A percentile compares a stretch with the other conserved stretches of the same genome.
Conservation (phyloP, 2,329 filamentous ascomycete genomes). For the Fulvia fulva region DNA sequence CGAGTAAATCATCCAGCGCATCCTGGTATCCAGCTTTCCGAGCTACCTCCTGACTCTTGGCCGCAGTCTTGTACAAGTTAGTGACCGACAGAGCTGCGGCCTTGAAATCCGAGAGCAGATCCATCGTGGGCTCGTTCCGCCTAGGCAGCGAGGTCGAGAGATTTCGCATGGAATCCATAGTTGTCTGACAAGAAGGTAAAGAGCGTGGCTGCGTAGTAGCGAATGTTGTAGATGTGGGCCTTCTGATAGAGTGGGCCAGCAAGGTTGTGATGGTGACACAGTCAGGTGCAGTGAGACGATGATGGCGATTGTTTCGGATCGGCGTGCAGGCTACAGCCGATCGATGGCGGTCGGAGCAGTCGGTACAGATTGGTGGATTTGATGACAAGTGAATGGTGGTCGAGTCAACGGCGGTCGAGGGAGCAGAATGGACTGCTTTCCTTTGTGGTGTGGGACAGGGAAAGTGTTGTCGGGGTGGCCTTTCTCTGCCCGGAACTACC, state of each 20-base stretch:
- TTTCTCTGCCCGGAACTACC: too few relatives aligned
- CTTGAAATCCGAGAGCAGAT: slow-evolving; percentile 83
- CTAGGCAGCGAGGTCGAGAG: slow-evolving; percentile 59
- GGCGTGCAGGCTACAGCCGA: not conserved
- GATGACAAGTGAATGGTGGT: not conserved
- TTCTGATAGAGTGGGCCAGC: not conserved
- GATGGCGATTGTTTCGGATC: not conserved
- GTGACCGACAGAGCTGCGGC: slow-evolving; percentile 89
- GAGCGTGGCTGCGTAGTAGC: slow-evolving; percentile 1
- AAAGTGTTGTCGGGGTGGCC: not conserved
- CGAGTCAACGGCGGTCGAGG: not conserved
- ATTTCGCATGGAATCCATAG: slow-evolving; percentile 63
- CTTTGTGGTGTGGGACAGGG: not conserved
- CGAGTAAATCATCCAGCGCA: slow-evolving; percentile 83
- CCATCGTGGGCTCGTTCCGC: slow-evolving; percentile 28
- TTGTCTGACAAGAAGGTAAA: slow-evolving; percentile 8
- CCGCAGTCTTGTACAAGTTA: slow-evolving; percentile 91
- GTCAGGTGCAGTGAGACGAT: slow-evolving; percentile 1
- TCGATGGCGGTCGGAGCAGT: not conserved
- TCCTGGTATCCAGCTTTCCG: slow-evolving; percentile 86
- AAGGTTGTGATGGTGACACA: slow-evolving; percentile 6
- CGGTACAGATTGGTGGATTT: not conserved
- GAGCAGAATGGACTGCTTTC: not conserved
- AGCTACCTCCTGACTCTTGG: slow-evolving; percentile 69
- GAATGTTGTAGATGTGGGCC: not conserved